Base-by-base conservation (phyloP, 768 basidiomycete genomes). In the Chalciporus chontae region DNA sequence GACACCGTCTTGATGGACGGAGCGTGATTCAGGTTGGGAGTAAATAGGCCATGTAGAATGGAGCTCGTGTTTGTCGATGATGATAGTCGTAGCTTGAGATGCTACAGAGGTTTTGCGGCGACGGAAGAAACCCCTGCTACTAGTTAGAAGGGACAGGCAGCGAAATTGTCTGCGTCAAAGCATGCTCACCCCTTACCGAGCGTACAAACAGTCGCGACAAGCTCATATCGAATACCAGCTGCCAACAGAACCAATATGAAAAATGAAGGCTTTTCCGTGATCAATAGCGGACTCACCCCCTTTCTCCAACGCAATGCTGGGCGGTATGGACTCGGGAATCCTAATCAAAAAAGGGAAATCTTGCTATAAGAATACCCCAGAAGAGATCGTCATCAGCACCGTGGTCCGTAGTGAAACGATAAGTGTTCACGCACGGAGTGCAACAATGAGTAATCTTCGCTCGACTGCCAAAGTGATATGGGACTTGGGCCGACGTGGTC, bases 41-140 rank as follows among this genome's bases (percentile, higher is more conserved):
- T 92, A 95, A 26, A 94, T 78, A 3, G 94, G 93, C 94, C 94
- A 96, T 1, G 90, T 85, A 4, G 92, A 87, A 61, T 95, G 93
- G 7, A 94, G 73, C 56, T 95, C 94, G 62, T 95, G 93, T 67
- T 95, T 96, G 74, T 91, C 88, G 59, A 96, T 90, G 54, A 84
- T 80, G 40, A 96, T 85, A 11, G 77, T 72, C 29, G 87, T 80
- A 17, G 80, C 75, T 11, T 83, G 79, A n/a, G 84, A 80, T 26
- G 81, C 69, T 38, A 89, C 78, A 18, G 79, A 73, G 1, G 85
- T 79, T 60, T 89, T 86, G 57, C 87, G 83, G 54, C 86, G 83
- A 31, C 90, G 89, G 48, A 95, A 78, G 64, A 94, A 84, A 6
- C 90, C 83, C 63, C 90, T 50, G 18, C 4, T 0, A 29, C 5